Evolutionary conservation across 1,284 basidiomycete species (phyloP), one percentile per base, ranked within the genome.

Genomic region (Trichosporon sp.): DNA sequence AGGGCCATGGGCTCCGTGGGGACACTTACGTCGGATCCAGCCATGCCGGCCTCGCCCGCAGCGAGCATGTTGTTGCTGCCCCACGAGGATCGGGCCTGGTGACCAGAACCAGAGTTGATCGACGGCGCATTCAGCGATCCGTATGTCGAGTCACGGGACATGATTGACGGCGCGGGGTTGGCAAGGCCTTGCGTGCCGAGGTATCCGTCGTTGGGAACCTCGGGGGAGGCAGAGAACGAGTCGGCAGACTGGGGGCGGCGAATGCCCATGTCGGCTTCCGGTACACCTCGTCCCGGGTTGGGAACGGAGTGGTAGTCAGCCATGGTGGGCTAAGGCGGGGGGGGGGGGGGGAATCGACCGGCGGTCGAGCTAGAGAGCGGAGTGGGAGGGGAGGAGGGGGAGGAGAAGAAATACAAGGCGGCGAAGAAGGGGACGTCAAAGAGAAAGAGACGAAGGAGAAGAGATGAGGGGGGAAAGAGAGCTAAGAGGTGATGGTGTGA

Each of bases 121-220:
- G 74, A 71, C 2, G 74, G 72, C 1, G 72, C 51, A 14, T 59
- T 67, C 16, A 75, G 68, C 12, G 71, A 74, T 12, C 70, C 69
- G 64, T 77, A 74, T 1, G 81, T 81, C 51, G 81, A 82, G 70
- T 82, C 79, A 32, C 81, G 71, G 26, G 79, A 81, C 64, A 81
- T 75, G 78, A 81, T 37, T 77, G 82, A 69, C 74, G 81, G 43
- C 72, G 81, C 69, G 71, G 70, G 73, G 31, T 21, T 65, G 38
- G 56, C 38, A 16, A 48, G 37, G 12, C 46, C 69, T n/a, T 26
- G 35, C 7, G 67, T 68, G 6, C 73, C 73, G 35, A 71, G 71
- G 68, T 46, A 51, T 3, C 31, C 26, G 26, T 43, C 8, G 65
- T 70, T 66, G 56, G 12, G 32, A 16, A 67, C 65, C 67, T 69